Evolutionary conservation across 805 yeast genomes (phyloP).

Genomic region (Aciculoconidium aculeatum): DNA sequence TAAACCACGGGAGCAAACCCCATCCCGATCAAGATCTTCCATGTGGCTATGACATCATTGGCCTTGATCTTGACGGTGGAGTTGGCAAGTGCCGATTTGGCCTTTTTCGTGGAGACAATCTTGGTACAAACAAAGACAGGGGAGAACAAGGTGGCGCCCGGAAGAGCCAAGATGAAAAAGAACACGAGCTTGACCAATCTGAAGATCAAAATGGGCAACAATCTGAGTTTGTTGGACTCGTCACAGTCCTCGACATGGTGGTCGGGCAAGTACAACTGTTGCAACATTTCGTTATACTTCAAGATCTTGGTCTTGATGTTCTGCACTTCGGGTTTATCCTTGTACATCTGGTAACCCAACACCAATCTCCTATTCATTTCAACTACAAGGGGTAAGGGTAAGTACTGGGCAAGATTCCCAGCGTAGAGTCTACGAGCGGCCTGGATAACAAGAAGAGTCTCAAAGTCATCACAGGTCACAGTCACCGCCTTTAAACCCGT

Average conservation of each 20-base stretch:
- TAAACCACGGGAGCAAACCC: slow-evolving; percentile 86
- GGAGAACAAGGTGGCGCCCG: slow-evolving; percentile 82
- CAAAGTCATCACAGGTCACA: slow-evolving; percentile 83
- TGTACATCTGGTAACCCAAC: slow-evolving; percentile 70
- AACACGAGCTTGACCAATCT: slow-evolving; percentile 54
- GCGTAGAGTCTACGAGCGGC: slow-evolving; percentile 88
- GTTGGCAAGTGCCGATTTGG: slow-evolving; percentile 70
- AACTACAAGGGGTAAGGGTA: slow-evolving; percentile 78
- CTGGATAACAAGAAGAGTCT: slow-evolving; percentile 82
- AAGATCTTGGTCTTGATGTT: slow-evolving; percentile 58
- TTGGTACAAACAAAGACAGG: slow-evolving; percentile 85
- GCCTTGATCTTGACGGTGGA: slow-evolving; percentile 90
- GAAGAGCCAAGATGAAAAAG: slow-evolving; percentile 63
- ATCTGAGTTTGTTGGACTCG: slow-evolving; percentile 44
- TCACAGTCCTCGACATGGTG: slow-evolving; percentile 54
- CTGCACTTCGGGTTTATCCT: slow-evolving; percentile 63
- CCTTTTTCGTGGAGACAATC: slow-evolving; percentile 65
- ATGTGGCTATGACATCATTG: slow-evolving; percentile 91
- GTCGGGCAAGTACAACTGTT: slow-evolving; percentile 47
- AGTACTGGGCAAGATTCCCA: slow-evolving; percentile 59
- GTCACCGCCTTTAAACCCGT: slow-evolving; percentile 79
- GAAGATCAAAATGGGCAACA: slow-evolving; percentile 46
- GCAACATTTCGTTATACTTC: slow-evolving; percentile 58
- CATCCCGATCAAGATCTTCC: slow-evolving; percentile 89
- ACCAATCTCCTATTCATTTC: slow-evolving; percentile 89